Evolutionary conservation across 352 stramenopile species (phyloP).

Genomic region (Phytophthora hibernalis): DNA sequence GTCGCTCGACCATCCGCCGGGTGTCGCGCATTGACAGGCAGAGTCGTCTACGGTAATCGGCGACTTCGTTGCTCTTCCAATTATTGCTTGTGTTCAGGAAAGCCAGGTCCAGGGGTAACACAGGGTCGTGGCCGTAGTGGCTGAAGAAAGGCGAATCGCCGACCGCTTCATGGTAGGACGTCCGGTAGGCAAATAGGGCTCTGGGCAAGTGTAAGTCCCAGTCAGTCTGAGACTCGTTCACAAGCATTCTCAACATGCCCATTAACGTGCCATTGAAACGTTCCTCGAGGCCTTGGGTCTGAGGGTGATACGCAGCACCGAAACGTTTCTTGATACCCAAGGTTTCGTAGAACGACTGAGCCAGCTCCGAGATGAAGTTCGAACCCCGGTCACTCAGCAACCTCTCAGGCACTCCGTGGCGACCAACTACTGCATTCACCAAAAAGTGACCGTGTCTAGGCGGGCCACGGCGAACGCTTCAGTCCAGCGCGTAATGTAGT

Average conservation of each 20-base stretch:
- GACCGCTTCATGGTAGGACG: neutral
- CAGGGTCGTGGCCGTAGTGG: neutral
- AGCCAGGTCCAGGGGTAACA: neutral
- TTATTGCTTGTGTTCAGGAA: slow-evolving; percentile 3
- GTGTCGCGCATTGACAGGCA: neutral
- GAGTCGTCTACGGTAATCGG: neutral
- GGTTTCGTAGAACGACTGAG: neutral
- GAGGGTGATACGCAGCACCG: slow-evolving; percentile 1
- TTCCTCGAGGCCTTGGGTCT: slow-evolving; percentile 1
- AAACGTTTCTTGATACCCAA: neutral
- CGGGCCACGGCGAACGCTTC: neutral
- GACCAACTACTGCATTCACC: neutral
- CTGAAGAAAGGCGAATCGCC: slow-evolving; percentile 6
- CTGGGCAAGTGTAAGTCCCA: slow-evolving; percentile 4
- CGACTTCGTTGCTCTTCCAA: slow-evolving; percentile 5
- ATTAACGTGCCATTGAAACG: slow-evolving; percentile 1
- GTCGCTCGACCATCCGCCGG: neutral
- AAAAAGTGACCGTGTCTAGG: slow-evolving; percentile 1
- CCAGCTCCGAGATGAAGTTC: slow-evolving; percentile 1
- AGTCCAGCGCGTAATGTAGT: neutral
- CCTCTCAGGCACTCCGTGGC: neutral
- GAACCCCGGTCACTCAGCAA: neutral
- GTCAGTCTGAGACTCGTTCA: neutral
- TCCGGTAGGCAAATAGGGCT: neutral
- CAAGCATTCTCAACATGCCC: slow-evolving; percentile 2